These are phyloP conservation scores for Psophocarpus tetragonolobus DNA, from an alignment of 306 rosid genomes.

Conservation along the genomic window DNA sequence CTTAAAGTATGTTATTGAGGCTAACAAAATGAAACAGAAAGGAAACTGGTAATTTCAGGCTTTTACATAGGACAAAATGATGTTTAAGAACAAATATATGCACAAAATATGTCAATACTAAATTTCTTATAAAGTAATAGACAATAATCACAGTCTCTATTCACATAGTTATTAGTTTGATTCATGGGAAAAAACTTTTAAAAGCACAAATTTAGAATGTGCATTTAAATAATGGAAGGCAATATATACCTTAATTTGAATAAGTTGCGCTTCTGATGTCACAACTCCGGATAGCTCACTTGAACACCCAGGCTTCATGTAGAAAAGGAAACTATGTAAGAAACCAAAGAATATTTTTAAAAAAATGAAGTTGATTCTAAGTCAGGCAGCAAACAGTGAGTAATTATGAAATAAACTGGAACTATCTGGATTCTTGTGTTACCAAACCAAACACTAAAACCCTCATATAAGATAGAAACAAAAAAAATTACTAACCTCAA, in stretches of 20 bases:
- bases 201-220: constrained; percentile 5
- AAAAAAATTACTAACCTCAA: not conserved
- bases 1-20: not conserved
- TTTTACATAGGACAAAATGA: not conserved
- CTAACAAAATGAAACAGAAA: not conserved
- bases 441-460: constrained; percentile 9
- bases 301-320: constrained; percentile 93
- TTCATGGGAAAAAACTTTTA: not conserved
- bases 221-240: constrained; percentile 20
- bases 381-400: not conserved
- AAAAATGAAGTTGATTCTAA: not conserved
- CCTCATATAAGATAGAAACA: not conserved
- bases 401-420: not conserved
- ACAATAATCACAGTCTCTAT: constrained; percentile 2
- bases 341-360: not conserved
- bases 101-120: not conserved
- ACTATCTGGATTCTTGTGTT: not conserved
- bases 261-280: constrained; percentile 77
- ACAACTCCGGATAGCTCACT: constrained; percentile 79
- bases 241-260: constrained; percentile 75
- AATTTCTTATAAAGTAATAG: not conserved
- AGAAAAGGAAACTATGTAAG: constrained; percentile 28
- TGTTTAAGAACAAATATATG: not conserved
- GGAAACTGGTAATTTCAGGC: not conserved
- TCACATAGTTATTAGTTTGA: not conserved